A percentile compares a stretch with the other conserved stretches of the same genome.
Conservation (phyloP, 2,329 filamentous ascomycete species). For the Pseudocercospora crystallina region DNA sequence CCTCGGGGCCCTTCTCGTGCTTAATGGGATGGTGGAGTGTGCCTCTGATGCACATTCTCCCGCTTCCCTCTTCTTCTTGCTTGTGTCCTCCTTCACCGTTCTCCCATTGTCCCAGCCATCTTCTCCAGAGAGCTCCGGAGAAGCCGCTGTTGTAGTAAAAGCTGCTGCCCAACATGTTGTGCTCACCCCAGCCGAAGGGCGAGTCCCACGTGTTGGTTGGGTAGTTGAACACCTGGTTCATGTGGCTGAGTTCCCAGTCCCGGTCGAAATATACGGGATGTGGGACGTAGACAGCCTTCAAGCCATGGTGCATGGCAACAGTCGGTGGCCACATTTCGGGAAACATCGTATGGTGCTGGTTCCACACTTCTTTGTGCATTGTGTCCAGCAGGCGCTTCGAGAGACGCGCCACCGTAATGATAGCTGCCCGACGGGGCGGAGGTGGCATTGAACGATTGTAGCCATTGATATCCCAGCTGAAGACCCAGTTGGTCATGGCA, state of each 20-base stretch:
- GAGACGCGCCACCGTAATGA: constrained; percentile 73
- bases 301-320: constrained; percentile 70
- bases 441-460: constrained; percentile 57
- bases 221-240: constrained; percentile 51
- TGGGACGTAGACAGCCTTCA: constrained; percentile 76
- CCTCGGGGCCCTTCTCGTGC: constrained; percentile 19
- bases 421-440: constrained; percentile 71
- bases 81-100: constrained; percentile 40
- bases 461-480: constrained; percentile 66
- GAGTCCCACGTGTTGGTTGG: constrained; percentile 46
- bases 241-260: constrained; percentile 58
- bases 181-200: constrained; percentile 53
- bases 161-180: constrained; percentile 51
- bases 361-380: constrained; percentile 75
- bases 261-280: constrained; percentile 80
- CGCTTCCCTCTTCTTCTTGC: constrained; percentile 40
- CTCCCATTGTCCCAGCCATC: constrained; percentile 51
- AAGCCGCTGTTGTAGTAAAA: constrained; percentile 55
- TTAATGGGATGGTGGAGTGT: constrained; percentile 52
- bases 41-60: constrained; percentile 48
- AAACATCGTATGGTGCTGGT: constrained; percentile 69
- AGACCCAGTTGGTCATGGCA: constrained; percentile 70
- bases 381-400: constrained; percentile 70
- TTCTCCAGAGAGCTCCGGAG: constrained; percentile 48
- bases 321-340: constrained; percentile 79